phyloP scores from a whole-genome alignment of 257 asterid genomes.

The Thymus quinquecostatus region DNA sequence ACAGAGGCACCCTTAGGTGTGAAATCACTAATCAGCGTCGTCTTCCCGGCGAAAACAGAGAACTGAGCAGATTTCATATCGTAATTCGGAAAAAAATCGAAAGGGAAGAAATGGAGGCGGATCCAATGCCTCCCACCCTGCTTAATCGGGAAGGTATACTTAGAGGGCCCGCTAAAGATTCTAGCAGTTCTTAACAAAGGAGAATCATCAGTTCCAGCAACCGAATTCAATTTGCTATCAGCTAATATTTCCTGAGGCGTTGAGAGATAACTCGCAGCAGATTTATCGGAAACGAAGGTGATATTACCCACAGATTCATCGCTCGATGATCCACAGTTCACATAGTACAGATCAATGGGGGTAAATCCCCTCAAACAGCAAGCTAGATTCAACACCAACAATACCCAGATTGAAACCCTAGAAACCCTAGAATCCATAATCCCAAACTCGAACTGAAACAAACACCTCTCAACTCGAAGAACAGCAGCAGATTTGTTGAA shows the following conservation, averaged over 20 bases:
- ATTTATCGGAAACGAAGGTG: conserved; percentile 57
- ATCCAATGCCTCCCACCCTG: conserved; percentile 67
- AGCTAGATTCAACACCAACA: conserved; percentile 45
- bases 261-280: conserved; percentile 53
- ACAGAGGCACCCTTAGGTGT: conserved; percentile 45
- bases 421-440: conserved; percentile 46
- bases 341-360: conserved; percentile 54
- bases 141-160: conserved; percentile 56
- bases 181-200: conserved; percentile 61
- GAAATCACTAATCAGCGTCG: conserved; percentile 53
- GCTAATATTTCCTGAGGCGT: conserved; percentile 58
- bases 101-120: conserved; percentile 59
- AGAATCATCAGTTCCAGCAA: conserved; percentile 47
- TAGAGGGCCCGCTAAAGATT: conserved; percentile 53
- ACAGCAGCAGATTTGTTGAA: conserved; percentile 4
- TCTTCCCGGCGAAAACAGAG: conserved; percentile 58
- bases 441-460: conserved; percentile 3
- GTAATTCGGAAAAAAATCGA: conserved; percentile 44
- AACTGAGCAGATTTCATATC: conserved; percentile 56
- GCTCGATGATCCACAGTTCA: conserved; percentile 65
- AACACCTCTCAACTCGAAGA: conserved; percentile 33
- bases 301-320: conserved; percentile 50
- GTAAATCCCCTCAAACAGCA: conserved; percentile 44
- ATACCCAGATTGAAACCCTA: conserved; percentile 48
- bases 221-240: conserved; percentile 45